Percentiles rank a stretch among this genome's conserved stretches.
These are phyloP conservation scores for Nakataea oryzae DNA, from an alignment of 2,329 filamentous ascomycete genomes.

Conservation along the genomic window DNA sequence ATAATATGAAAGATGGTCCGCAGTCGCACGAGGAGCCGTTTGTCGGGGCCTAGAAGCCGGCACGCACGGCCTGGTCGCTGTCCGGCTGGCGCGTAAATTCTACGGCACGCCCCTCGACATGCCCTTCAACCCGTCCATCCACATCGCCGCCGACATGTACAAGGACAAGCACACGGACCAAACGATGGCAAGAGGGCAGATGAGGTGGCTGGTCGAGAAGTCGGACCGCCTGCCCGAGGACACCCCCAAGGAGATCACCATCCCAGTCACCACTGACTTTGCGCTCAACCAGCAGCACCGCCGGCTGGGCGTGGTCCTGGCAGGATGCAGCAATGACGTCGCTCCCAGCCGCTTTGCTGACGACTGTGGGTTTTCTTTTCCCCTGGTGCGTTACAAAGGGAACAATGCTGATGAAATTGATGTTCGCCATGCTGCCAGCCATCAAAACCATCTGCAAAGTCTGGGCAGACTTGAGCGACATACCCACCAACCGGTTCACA, in stretches of 20 bases:
- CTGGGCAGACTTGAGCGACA: slow-evolving; percentile 6
- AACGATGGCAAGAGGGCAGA: slow-evolving; percentile 8
- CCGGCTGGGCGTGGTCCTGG: slow-evolving; percentile 4
- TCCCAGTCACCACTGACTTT: neutral
- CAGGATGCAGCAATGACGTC: slow-evolving; percentile 6
- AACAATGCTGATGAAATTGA: neutral
- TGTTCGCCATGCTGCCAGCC: neutral
- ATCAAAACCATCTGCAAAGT: slow-evolving; percentile 6
- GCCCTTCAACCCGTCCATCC: slow-evolving; percentile 6
- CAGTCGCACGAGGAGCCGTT: slow-evolving; percentile 8
- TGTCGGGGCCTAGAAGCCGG: slow-evolving; percentile 10
- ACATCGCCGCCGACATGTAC: slow-evolving; percentile 6
- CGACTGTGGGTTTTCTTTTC: neutral
- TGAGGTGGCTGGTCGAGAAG: slow-evolving; percentile 9
- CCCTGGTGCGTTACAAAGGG: neutral
- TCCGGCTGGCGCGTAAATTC: slow-evolving; percentile 11
- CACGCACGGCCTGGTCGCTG: slow-evolving; percentile 7
- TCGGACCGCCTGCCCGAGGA: slow-evolving; percentile 6
- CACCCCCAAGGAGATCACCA: neutral
- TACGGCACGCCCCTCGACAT: slow-evolving; percentile 9
- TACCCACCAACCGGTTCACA: slow-evolving; percentile 6
- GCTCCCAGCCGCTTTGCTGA: slow-evolving; percentile 6
- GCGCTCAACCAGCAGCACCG: slow-evolving; percentile 2
- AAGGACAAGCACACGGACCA: slow-evolving; percentile 7
- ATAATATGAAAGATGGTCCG: neutral